These are phyloP conservation scores for Yamadazyma atlantica DNA, from an alignment of 1,139 yeast genomes.

Conservation along the genomic window DNA sequence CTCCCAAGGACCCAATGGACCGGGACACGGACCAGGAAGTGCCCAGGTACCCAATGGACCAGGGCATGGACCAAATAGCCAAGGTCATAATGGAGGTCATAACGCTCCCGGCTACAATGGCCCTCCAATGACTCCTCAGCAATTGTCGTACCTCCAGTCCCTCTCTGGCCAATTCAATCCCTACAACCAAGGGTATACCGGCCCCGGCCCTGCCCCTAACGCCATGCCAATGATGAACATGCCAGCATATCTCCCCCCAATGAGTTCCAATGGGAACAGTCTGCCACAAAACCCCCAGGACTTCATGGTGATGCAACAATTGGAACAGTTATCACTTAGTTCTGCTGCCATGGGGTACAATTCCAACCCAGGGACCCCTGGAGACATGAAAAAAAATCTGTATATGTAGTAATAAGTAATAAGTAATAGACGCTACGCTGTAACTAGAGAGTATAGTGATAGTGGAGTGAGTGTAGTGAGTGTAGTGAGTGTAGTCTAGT, in stretches of 20 bases:
- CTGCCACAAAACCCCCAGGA: constrained; percentile 13
- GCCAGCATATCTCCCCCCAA: too few species aligned
- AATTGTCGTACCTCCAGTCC: not conserved
- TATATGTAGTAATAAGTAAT: constrained; percentile 5
- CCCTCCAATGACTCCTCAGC: constrained; percentile 4
- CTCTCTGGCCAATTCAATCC: not conserved
- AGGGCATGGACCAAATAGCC: too few species aligned
- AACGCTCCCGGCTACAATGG: constrained; percentile 1
- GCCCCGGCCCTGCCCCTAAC: not conserved
- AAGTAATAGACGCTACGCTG: too few species aligned
- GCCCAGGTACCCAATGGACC: too few species aligned
- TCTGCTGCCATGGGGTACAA: constrained; percentile 52
- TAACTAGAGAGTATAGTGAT: too few species aligned
- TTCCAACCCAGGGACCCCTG: constrained; percentile 46
- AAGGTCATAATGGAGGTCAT: not conserved
- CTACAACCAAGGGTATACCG: not conserved
- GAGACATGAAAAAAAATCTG: constrained; percentile 10
- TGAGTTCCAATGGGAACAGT: constrained; percentile 6
- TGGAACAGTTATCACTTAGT: constrained; percentile 48
- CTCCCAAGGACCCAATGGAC: too few species aligned
- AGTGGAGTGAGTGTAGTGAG: too few species aligned
- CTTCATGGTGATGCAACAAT: constrained; percentile 42
- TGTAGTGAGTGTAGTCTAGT: too few species aligned
- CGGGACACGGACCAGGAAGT: too few species aligned
- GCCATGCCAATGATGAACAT: too few species aligned